Percentiles rank a stretch among this genome's conserved stretches.
These are phyloP conservation scores for Xylariaceae sp. DNA, from an alignment of 2,329 filamentous ascomycete species.

Conservation along the genomic window DNA sequence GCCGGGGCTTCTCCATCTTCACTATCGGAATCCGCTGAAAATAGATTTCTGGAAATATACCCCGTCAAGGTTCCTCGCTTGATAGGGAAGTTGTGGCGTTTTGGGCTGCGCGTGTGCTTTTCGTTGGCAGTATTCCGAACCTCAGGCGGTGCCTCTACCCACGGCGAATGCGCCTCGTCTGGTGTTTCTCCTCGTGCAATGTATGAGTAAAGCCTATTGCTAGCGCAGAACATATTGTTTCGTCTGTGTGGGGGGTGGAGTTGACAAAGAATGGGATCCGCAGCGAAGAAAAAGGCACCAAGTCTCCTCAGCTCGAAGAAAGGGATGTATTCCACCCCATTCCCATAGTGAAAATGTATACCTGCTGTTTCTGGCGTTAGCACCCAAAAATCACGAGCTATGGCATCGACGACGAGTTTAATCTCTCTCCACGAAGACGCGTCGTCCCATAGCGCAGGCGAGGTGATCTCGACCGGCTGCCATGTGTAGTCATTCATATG, in stretches of 20 bases:
- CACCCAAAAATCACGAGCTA: slow-evolving; percentile 16
- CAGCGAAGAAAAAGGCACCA: slow-evolving; percentile 18
- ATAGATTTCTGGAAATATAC: slow-evolving; percentile 2
- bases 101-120: neutral
- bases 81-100: slow-evolving; percentile 4
- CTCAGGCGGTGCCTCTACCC: neutral
- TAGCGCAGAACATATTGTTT: neutral
- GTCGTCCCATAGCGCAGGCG: slow-evolving; percentile 20
- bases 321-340: slow-evolving; percentile 16
- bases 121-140: neutral
- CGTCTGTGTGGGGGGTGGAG: slow-evolving; percentile 17
- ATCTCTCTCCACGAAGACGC: slow-evolving; percentile 19
- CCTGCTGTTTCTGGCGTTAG: slow-evolving; percentile 4
- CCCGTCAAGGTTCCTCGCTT: slow-evolving; percentile 14
- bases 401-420: slow-evolving; percentile 7
- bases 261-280: slow-evolving; percentile 21
- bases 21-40: neutral
- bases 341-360: slow-evolving; percentile 21
- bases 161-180: neutral
- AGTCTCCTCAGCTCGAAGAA: slow-evolving; percentile 15
- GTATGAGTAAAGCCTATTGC: slow-evolving; percentile 19
- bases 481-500: slow-evolving; percentile 3
- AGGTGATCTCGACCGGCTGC: slow-evolving; percentile 12
- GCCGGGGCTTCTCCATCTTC: neutral
- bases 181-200: slow-evolving; percentile 11